Conservation (phyloP, 129 eudicot genomes). For the Tanacetum coccineum region DNA sequence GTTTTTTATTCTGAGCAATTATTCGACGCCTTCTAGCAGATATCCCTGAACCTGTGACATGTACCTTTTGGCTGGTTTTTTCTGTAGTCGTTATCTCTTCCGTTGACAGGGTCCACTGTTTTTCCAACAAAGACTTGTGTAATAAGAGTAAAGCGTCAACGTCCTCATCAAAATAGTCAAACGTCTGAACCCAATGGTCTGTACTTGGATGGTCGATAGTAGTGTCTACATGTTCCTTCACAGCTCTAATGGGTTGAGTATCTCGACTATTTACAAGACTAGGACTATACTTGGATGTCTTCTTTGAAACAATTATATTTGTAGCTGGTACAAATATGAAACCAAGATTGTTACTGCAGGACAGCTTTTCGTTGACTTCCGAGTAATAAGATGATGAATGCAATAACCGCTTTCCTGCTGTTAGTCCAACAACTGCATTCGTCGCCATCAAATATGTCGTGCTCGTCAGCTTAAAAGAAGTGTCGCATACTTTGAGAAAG, state of each 20-base stretch:
- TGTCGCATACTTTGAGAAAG: conserved; percentile 27
- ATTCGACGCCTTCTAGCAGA: conserved; percentile 79
- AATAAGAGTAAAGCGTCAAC: conserved; percentile 77
- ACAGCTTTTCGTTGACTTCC: conserved; percentile 57
- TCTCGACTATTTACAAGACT: conserved; percentile 41
- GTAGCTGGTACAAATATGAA: conserved; percentile 39
- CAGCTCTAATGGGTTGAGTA: conserved; percentile 49
- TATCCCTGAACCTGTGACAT: conserved; percentile 66
- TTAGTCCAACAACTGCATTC: conserved; percentile 85
- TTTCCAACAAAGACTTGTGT: conserved; percentile 87
- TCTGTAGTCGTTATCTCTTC: conserved; percentile 35
- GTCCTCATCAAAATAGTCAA: conserved; percentile 38
- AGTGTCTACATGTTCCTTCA: conserved; percentile 64
- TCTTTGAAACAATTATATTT: conserved; percentile 47
- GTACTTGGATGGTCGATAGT: conserved; percentile 36
- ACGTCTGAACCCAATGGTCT: conserved; percentile 45
- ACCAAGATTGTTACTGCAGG: conserved; percentile 39
- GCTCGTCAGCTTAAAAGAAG: conserved; percentile 24
- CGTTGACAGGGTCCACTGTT: conserved; percentile 80
- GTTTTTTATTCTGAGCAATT: conserved; percentile 41
- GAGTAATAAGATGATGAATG: conserved; percentile 66
- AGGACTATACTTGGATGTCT: conserved; percentile 40
- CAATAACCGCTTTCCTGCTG: conserved; percentile 70
- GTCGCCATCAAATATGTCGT: conserved; percentile 56
- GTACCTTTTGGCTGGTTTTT: conserved; percentile 31